phyloP scores from a whole-genome alignment of 768 basidiomycete genomes.

The Hemileccinum rubropunctum region DNA sequence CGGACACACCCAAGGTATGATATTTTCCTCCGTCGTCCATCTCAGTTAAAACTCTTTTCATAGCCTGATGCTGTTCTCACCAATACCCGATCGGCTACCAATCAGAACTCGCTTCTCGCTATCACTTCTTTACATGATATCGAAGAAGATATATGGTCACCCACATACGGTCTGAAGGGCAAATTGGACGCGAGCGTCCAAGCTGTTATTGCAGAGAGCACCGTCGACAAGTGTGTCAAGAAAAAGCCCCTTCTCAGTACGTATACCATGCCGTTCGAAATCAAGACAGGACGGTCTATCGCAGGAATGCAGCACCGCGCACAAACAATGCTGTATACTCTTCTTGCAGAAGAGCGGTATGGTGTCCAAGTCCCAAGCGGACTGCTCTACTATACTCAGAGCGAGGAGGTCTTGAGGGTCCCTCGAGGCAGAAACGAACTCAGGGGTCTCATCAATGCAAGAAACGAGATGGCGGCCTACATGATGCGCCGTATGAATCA shows the following conservation, averaged over 20 bases:
- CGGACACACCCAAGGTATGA: conserved; percentile 59
- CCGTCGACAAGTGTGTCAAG: conserved; percentile 18
- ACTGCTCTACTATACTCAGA: conserved; percentile 92
- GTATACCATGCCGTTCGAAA: conserved; percentile 75
- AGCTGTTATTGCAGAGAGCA: conserved; percentile 54
- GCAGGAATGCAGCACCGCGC: conserved; percentile 91
- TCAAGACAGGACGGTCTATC: conserved; percentile 86
- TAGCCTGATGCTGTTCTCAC: conserved; percentile 65
- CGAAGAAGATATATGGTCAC: conserved; percentile 98
- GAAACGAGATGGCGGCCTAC: conserved; percentile 84
- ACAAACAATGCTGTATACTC: conserved; percentile 95
- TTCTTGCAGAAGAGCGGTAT: conserved; percentile 90
- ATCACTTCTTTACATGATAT: conserved; percentile 78
- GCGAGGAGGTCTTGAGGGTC: conserved; percentile 82
- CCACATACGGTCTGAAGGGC: conserved; percentile 91
- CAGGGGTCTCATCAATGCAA: conserved; percentile 70
- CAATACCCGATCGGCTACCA: conserved; percentile 56
- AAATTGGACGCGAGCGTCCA: conserved; percentile 92
- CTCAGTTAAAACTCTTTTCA: not conserved
- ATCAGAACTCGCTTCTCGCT: conserved; percentile 58
- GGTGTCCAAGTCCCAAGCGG: conserved; percentile 77
- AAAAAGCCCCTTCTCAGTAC: conserved; percentile 19
- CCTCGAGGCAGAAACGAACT: conserved; percentile 80
- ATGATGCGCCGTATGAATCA: conserved; percentile 52
- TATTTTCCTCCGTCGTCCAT: not conserved